Evolutionary conservation across 345 rosid species (phyloP).

Genomic region (Syzygium grande): DNA sequence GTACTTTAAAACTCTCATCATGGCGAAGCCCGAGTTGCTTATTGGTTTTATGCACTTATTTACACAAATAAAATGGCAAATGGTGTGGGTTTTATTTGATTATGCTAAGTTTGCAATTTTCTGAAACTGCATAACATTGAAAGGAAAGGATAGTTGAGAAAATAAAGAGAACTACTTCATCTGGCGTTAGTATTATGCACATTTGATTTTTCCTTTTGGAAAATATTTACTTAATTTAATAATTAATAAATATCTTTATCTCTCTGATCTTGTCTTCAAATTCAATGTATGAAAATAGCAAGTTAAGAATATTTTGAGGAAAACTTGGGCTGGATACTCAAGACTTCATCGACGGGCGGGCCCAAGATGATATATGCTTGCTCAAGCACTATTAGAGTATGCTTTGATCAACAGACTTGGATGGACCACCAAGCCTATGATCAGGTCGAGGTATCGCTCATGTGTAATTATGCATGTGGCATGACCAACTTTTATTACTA

Average conservation of each 20-base stretch:
- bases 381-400: too few species aligned
- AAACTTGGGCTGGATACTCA: not conserved
- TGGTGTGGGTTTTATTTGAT: not conserved
- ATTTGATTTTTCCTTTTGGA: not conserved
- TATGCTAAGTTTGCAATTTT: not conserved
- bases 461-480: not conserved
- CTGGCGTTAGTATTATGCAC: not conserved
- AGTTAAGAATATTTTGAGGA: not conserved
- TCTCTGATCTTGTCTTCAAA: not conserved
- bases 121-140: not conserved
- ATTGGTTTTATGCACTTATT: not conserved
- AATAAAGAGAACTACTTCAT: not conserved
- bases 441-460: not conserved
- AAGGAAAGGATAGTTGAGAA: not conserved
- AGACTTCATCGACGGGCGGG: too few species aligned
- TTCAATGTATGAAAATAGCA: not conserved
- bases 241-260: too few species aligned
- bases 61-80: not conserved
- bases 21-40: not conserved
- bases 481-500: not conserved
- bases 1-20: not conserved
- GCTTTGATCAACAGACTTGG: not conserved
- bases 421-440: not conserved
- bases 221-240: not conserved
- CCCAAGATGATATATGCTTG: too few species aligned